Evolutionary conservation across 805 yeast species (phyloP).

Genomic region (Phaffomyces thermotolerans): DNA sequence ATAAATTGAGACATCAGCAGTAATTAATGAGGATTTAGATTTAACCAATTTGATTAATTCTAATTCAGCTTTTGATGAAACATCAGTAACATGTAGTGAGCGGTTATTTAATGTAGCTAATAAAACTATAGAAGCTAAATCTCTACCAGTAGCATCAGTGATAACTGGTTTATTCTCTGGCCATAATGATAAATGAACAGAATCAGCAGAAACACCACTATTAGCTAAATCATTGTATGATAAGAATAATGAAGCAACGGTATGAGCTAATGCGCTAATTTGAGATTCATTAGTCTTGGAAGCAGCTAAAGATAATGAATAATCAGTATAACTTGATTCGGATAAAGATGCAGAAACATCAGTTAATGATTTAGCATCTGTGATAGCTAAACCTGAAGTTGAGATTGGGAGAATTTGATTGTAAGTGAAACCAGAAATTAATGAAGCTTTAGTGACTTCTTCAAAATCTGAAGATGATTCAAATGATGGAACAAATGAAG

Average conservation of each 20-base stretch:
- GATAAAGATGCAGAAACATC: conserved; percentile 48
- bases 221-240: conserved; percentile 69
- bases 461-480: conserved; percentile 50
- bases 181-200: conserved; percentile 79
- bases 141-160: conserved; percentile 88
- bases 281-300: conserved; percentile 58
- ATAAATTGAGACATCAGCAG: conserved; percentile 83
- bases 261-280: conserved; percentile 52
- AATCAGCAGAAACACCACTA: conserved; percentile 63
- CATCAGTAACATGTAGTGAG: conserved; percentile 83
- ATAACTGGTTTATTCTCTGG: conserved; percentile 77
- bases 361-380: conserved; percentile 57
- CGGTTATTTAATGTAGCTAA: conserved; percentile 83
- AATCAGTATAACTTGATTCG: conserved; percentile 71
- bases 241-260: conserved; percentile 74
- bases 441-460: conserved; percentile 58
- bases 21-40: conserved; percentile 71
- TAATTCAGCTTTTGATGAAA: conserved; percentile 73
- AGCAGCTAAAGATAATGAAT: conserved; percentile 76
- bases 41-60: conserved; percentile 80
- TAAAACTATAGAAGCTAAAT: conserved; percentile 84
- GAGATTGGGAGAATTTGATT: conserved; percentile 73
- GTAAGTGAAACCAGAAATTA: conserved; percentile 85
- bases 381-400: conserved; percentile 51
- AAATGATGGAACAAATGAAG: conserved; percentile 69